Evolutionary conservation across 331 rosid genomes (phyloP).

Genomic region (Malus hybrid): DNA sequence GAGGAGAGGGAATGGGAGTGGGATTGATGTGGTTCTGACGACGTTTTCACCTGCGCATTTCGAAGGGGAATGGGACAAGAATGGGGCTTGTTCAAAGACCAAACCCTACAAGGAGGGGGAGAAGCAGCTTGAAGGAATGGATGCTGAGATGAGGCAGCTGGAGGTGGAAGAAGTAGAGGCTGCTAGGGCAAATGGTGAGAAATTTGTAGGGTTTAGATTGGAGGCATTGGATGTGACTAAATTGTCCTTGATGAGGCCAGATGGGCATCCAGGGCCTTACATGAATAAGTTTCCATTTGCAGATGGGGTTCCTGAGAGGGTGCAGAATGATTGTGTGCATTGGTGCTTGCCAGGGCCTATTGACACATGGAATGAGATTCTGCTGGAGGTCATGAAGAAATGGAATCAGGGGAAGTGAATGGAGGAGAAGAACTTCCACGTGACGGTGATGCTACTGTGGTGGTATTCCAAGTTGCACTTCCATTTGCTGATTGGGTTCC

Average conservation of each 20-base stretch:
- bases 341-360: constrained; percentile 96
- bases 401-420: constrained; percentile 23
- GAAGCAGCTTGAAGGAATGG: constrained; percentile 74
- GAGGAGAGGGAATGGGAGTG: constrained; percentile 34
- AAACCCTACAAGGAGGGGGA: constrained; percentile 48
- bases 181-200: constrained; percentile 36
- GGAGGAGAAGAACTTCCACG: neutral
- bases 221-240: constrained; percentile 71
- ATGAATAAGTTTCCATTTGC: constrained; percentile 77
- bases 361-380: constrained; percentile 89
- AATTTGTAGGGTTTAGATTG: constrained; percentile 30
- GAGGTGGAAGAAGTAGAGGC: constrained; percentile 65
- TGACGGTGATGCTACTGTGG: neutral
- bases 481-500: too few relatives aligned
- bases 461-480: neutral
- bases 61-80: constrained; percentile 90
- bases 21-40: constrained; percentile 45
- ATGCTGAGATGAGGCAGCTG: constrained; percentile 59
- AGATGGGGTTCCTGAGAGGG: constrained; percentile 45
- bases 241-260: constrained; percentile 68
- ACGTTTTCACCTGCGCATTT: constrained; percentile 89
- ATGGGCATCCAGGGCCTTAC: constrained; percentile 95
- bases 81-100: constrained; percentile 71
- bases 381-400: constrained; percentile 48
- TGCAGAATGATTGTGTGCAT: constrained; percentile 91